Base-by-base conservation (phyloP, 306 rosid genomes). In the Biancaea sappan region DNA sequence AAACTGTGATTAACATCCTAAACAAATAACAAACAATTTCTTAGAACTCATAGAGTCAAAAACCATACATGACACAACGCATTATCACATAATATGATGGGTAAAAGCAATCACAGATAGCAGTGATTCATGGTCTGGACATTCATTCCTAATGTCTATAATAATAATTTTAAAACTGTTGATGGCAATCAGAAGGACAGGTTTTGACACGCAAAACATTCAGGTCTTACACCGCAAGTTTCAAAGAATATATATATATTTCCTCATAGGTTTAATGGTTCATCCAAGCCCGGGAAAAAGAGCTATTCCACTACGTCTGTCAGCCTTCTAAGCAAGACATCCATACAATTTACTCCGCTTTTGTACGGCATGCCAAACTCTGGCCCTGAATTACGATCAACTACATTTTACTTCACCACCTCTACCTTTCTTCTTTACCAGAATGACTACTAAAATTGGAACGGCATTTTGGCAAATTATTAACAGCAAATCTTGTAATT, bases 1-100 rank as follows among this genome's bases (percentile, higher is more conserved):
- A 94, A 79, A 76, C 83, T 72, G 43, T 75, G 91, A 66, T 75
- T 82, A 52, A 69, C 85, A 58, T 84, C 93, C 99, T 86, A 68
- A 31, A 73, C 22, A 58, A 71, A 43, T 46, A 63, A 40, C 19
- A 76, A 62, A 19, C 16, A 71, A 16, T 29, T n/a, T 69, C 50
- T 15, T 12, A 48, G 70, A 47, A 38, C 52, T n/a, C 35, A 12
- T 6, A 70, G 15, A n/a, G 48, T 19, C 29, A 74, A 37, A 37
- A 64, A 81, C 21, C 69, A 16, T 0, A 25, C 44, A 28, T 73
- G 11, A 18, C 51, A 22, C 1, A n/a, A 46, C 46, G 34, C n/a
- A 52, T 21, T 38, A 70, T 31, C 22, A 3, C 22, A 41, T 3
- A 14, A 0, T 24, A 22, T 14, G 22, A 65, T 7, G 3, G 1